These are phyloP conservation scores for Beverwykella pulmonaria DNA, from an alignment of 495 filamentous ascomycete genomes.

Conservation along the genomic window DNA sequence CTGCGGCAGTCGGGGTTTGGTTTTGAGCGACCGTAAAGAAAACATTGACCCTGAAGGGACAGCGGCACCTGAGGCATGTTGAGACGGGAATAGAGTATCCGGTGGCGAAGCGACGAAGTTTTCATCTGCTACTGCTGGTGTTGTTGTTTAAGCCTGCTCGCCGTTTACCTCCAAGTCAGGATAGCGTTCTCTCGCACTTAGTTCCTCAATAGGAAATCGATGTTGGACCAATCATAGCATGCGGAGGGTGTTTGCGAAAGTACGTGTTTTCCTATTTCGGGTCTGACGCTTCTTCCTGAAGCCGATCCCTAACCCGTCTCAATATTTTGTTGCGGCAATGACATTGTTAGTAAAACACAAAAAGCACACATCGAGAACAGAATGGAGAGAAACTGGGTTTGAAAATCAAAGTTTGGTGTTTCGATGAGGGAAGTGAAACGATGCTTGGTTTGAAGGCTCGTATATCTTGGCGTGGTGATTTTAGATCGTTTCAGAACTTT, in stretches of 20 bases:
- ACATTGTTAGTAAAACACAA: background rate
- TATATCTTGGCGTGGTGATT: slow-evolving; percentile 8
- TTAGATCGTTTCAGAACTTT: slow-evolving; percentile 20
- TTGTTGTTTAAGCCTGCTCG: background rate
- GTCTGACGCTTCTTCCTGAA: too few species aligned
- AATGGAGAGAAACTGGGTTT: background rate
- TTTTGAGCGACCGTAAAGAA: background rate
- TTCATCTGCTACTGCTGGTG: background rate
- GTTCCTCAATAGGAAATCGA: too few species aligned
- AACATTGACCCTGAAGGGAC: background rate
- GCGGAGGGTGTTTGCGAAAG: too few species aligned
- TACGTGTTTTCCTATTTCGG: background rate
- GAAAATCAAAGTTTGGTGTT: background rate
- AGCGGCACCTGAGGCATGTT: background rate
- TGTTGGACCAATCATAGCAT: too few species aligned
- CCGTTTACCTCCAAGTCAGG: too few species aligned
- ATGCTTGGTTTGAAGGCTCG: slow-evolving; percentile 16
- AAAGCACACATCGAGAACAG: background rate
- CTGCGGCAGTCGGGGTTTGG: background rate
- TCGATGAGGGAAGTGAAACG: slow-evolving; percentile 17
- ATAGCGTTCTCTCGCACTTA: too few species aligned
- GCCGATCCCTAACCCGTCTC: too few species aligned
- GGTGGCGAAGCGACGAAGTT: background rate
- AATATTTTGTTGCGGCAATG: background rate
- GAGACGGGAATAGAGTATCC: background rate